These are phyloP conservation scores for Quercus ilex DNA, from an alignment of 306 rosid species.

Conservation along the genomic window DNA sequence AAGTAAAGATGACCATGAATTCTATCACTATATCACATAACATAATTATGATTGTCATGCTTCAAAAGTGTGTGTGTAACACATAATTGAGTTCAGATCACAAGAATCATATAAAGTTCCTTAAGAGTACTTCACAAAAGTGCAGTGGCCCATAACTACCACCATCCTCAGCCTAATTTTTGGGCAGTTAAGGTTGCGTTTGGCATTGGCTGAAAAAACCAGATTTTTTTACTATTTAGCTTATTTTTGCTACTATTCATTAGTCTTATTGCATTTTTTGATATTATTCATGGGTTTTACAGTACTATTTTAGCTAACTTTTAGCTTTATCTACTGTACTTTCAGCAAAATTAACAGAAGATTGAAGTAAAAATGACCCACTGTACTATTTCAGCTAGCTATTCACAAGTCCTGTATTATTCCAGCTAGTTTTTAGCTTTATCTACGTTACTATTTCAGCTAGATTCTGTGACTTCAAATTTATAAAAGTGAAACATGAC, in stretches of 20 bases:
- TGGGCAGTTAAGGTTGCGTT: too few relatives aligned
- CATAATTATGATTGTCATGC: not conserved
- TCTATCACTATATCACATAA: not conserved
- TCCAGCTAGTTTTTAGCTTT: too few relatives aligned
- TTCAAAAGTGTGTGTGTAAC: not conserved
- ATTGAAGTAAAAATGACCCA: too few relatives aligned
- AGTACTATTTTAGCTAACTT: rapidly evolving
- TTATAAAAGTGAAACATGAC: not conserved
- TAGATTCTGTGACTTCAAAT: too few relatives aligned
- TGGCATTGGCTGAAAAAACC: too few relatives aligned
- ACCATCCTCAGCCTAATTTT: not conserved
- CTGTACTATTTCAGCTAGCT: too few relatives aligned
- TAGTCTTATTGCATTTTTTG: rapidly evolving
- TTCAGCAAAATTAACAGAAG: too few relatives aligned
- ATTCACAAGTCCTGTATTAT: rapidly evolving
- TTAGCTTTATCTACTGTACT: too few relatives aligned
- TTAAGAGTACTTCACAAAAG: too few relatives aligned
- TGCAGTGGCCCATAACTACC: not conserved
- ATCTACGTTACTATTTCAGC: too few relatives aligned
- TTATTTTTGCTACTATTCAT: too few relatives aligned
- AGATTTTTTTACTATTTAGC: too few relatives aligned
- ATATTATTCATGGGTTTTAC: rapidly evolving
- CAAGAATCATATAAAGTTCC: not conserved
- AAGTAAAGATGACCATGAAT: not conserved
- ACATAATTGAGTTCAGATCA: not conserved